Base-by-base conservation (phyloP, 2,329 filamentous ascomycete species). In the Talaromyces rugulosus region DNA sequence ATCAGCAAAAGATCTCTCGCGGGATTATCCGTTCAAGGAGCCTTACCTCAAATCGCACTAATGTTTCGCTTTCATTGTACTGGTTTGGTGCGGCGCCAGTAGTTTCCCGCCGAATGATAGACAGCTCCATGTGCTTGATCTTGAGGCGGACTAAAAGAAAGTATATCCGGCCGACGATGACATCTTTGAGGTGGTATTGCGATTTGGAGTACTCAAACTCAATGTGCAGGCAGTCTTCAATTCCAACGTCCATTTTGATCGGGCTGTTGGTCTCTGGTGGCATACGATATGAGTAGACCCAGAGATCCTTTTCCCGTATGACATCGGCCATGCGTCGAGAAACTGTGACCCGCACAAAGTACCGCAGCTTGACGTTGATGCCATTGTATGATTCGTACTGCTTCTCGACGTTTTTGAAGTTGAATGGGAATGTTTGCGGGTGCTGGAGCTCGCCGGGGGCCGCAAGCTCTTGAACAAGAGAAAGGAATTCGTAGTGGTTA, bases 351-450 rank as follows among this genome's bases (percentile, higher is more conserved):
- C 93, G 90, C 62, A 98, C 89, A 79, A 98, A 98, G 85, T 99
- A 99, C 69, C 95, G 92, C 75, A 99, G 86, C 83, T 96, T 96
- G 72, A 99, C 95, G 75, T 99, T 99, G 86, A 99, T 99, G 74
- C 95, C 95, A 76, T 96, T 96, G 84, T 99, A 99, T 67, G 93
- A 97, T 80, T 99, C 96, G 84, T 99, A 99, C 78, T 96, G 93
- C 83, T 99, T 99, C 85, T 99, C 95, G 71, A 99, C 92, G 78
- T 98, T 99, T 79, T 98, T 98, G 87, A 99, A 99, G 82, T 97
- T 96, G 86, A 99, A 99, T 69, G 96, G 92, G 78, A 96, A 97
- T 56, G 93, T 97, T 81, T 99, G 95, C 51, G 95, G 95, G 79
- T 99, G 96, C 76, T 98, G 95, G 62, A 99, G 89, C 82, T 99